Conservation (phyloP, 257 asterid species). For the Solanum boliviense region DNA sequence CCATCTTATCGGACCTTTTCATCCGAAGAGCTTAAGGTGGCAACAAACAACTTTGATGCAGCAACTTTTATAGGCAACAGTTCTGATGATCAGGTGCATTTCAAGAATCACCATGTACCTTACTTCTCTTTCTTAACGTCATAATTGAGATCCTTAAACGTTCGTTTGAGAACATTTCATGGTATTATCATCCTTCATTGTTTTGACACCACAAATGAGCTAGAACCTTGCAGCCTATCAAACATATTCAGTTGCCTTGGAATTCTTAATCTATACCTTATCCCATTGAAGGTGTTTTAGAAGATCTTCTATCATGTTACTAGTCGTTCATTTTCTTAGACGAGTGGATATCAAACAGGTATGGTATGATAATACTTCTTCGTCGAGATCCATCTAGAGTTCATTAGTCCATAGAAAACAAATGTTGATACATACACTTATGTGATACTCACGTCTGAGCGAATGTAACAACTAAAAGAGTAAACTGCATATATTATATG, state of each 20-base stretch:
- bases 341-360: background rate
- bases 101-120: background rate
- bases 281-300: background rate
- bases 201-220: background rate
- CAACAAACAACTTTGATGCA: constrained; percentile 55
- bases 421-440: background rate
- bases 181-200: background rate
- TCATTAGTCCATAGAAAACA: background rate
- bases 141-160: background rate
- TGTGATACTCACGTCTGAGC: background rate
- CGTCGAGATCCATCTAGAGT: background rate
- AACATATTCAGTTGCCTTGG: background rate
- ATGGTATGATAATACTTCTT: background rate
- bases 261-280: background rate
- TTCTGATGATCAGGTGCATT: constrained; percentile 53
- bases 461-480: background rate
- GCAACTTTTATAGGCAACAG: constrained; percentile 52
- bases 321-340: background rate
- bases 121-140: background rate
- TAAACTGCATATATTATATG: background rate
- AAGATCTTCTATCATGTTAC: background rate
- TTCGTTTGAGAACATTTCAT: background rate
- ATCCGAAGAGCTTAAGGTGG: constrained; percentile 68
- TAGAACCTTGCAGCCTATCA: background rate
- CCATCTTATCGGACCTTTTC: constrained; percentile 67